These are phyloP conservation scores for Typha latifolia DNA, from an alignment of 176 grass and related monocot genomes.

Conservation along the genomic window DNA sequence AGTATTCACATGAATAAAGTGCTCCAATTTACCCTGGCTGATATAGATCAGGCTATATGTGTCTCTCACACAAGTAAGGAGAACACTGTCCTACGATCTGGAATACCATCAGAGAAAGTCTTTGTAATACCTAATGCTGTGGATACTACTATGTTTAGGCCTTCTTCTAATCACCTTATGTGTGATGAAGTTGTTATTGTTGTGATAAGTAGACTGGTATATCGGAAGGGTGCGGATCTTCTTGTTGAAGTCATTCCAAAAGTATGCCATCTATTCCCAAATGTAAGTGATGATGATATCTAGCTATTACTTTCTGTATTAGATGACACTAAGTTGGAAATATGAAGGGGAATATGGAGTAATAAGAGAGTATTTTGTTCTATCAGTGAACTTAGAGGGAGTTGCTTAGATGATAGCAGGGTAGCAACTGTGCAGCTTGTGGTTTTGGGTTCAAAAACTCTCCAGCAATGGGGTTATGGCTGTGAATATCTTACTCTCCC, in stretches of 20 bases:
- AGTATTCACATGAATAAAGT: constrained; percentile 99
- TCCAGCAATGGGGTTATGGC: no score
- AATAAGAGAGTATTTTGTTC: not conserved
- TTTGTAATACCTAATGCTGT: constrained; percentile 96
- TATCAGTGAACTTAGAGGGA: no score
- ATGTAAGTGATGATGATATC: constrained; percentile 43
- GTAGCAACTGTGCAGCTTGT: no score
- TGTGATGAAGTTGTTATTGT: constrained; percentile 85
- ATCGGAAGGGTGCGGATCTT: constrained; percentile 90
- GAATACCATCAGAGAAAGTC: constrained; percentile 74
- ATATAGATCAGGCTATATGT: constrained; percentile 90
- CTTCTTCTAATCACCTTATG: constrained; percentile 37
- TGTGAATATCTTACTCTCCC: no score
- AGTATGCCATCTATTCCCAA: constrained; percentile 75
- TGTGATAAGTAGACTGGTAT: constrained; percentile 90
- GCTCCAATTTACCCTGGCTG: constrained; percentile 91
- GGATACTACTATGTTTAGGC: constrained; percentile 96
- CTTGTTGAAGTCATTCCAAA: constrained; percentile 96
- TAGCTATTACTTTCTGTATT: no score
- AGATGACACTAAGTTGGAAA: not conserved
- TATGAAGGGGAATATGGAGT: not conserved
- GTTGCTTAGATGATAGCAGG: no score
- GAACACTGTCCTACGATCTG: constrained; percentile 86
- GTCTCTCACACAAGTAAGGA: constrained; percentile 96
- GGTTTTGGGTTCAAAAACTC: no score